phyloP scores from a whole-genome alignment of 805 yeast species.

The Saturnispora sekii region DNA sequence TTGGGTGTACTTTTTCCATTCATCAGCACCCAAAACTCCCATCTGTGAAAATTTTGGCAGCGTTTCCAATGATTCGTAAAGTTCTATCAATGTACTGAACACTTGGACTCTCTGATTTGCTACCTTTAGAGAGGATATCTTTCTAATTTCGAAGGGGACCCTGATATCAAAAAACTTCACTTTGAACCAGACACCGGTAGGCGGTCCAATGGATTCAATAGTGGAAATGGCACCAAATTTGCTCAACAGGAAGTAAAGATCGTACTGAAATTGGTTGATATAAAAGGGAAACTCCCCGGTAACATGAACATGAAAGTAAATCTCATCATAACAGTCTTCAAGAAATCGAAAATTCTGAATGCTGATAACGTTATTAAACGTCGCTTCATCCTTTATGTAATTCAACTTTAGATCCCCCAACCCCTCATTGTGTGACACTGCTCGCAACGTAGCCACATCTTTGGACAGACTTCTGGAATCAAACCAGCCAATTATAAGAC shows the following conservation, averaged over 20 bases:
- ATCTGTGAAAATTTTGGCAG: too few species aligned
- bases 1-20: conserved; percentile 19
- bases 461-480: conserved; percentile 18
- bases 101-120: conserved; percentile 12
- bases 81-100: conserved; percentile 19
- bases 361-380: not conserved
- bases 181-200: conserved; percentile 12
- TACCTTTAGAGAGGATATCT: conserved; percentile 8
- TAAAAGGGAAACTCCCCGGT: not conserved
- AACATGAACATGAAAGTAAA: conserved; percentile 13
- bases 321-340: conserved; percentile 17
- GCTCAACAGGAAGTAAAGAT: conserved; percentile 14
- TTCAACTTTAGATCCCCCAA: conserved; percentile 9
- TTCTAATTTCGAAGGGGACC: conserved; percentile 25
- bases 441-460: conserved; percentile 14
- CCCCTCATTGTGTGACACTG: conserved; percentile 6
- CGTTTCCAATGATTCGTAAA: conserved; percentile 8
- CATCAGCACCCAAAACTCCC: conserved; percentile 8
- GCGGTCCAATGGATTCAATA: conserved; percentile 7
- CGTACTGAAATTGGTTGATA: conserved; percentile 11
- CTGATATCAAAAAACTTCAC: conserved; percentile 29
- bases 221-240: conserved; percentile 17
- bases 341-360: conserved; percentile 16
- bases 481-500: conserved; percentile 24
- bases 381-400: conserved; percentile 10